Base-by-base conservation (phyloP, 2,329 filamentous ascomycete species). In the Penicillium palitans region DNA sequence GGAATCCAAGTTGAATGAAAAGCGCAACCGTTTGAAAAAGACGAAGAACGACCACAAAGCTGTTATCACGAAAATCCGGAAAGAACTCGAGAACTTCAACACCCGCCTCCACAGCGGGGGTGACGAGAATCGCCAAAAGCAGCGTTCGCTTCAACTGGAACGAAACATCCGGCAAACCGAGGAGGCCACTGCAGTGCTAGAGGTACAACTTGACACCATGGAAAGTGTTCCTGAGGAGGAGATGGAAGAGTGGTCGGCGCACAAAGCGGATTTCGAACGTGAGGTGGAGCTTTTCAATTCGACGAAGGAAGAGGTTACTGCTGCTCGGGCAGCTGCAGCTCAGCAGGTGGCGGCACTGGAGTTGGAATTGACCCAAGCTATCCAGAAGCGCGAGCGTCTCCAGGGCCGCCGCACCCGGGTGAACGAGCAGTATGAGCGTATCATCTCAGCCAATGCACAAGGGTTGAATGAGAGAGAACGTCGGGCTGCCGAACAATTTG, bases 81-180 rank as follows among this genome's bases (percentile, higher is more conserved):
- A 81, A 69, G 86, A 88, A 71, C 79, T 87, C 61, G 85, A 87
- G 61, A 80, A 78, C 58, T 80, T 83, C 58, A 82, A 78, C 62
- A 77, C 79, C 62, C 84, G 85, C 61, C 79, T 88, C 33, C 82
- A 83, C 29, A 83, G 83, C 55, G 82, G 82, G 62, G 83, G 82
- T 52, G 82, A 82, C 65, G 86, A 88, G 68, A 86, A 86, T 65
- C 80, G 83, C 61, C 84, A 87, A 71, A 82, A 82, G 62, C 84
- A 86, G 68, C 82, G 85, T 61, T 81, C 84, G 39, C 75, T 84
- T 61, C 86, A 88, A 66, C 79, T 87, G 60, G 84, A 82, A 62
- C 83, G 87, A 65, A 85, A 82, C 62, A 86, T 86, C 63, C 80
- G 80, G 55, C 85, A 87, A 71, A 85, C 85, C 5, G 85, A 88